Evolutionary conservation across 2,329 filamentous ascomycete genomes (phyloP).

Genomic region (Talaromyces sp.): DNA sequence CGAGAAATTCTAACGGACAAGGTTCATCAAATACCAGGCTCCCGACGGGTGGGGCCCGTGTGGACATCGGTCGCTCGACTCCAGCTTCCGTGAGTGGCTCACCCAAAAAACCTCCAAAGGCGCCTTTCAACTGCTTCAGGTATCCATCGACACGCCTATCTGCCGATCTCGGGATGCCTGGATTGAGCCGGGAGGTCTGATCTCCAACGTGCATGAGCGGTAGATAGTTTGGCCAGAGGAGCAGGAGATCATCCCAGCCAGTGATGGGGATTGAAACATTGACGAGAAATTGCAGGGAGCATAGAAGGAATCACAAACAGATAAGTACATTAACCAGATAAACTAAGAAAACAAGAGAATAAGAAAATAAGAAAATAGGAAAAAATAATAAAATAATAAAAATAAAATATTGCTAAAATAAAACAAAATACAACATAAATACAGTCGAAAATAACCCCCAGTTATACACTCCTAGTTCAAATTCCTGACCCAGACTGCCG

Average conservation of each 20-base stretch:
- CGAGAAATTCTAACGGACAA: conserved; percentile 14
- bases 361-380: too few species aligned
- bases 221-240: neutral
- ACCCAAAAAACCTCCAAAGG: conserved; percentile 8
- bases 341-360: too few species aligned
- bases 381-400: too few species aligned
- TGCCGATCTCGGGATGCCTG: conserved; percentile 33
- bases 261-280: neutral
- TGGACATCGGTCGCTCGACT: conserved; percentile 14
- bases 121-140: conserved; percentile 16
- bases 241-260: neutral
- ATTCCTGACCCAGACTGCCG: conserved; percentile 6
- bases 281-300: neutral
- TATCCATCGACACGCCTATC: conserved; percentile 27
- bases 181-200: conserved; percentile 21
- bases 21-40: conserved; percentile 22
- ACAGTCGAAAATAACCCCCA: neutral
- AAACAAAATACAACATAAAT: neutral
- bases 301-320: too few species aligned
- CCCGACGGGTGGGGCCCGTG: conserved; percentile 16
- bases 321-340: too few species aligned
- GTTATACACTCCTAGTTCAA: neutral
- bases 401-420: neutral
- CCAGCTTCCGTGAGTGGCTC: conserved; percentile 14
- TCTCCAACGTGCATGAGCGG: conserved; percentile 9